A percentile compares a stretch with the other conserved stretches of the same genome.
These are phyloP conservation scores for Knufia petricola DNA, from an alignment of 2,329 filamentous ascomycete genomes.

Conservation along the genomic window DNA sequence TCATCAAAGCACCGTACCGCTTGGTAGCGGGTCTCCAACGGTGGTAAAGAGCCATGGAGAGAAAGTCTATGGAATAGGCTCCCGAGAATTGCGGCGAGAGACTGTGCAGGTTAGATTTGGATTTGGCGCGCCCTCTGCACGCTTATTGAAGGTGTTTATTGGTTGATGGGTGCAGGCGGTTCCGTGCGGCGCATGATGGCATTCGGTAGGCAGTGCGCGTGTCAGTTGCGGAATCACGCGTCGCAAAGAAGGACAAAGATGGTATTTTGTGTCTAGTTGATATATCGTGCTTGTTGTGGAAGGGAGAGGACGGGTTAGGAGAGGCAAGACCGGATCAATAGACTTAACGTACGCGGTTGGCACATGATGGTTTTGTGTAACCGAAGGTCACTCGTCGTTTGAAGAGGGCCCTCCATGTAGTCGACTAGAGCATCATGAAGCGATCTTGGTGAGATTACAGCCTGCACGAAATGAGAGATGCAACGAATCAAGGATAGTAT, in stretches of 20 bases:
- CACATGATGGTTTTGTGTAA: slow-evolving; percentile 4
- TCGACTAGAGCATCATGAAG: slow-evolving; percentile 4
- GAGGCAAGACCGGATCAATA: neutral
- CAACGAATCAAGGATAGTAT: neutral
- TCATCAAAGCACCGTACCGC: neutral
- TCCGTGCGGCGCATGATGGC: neutral
- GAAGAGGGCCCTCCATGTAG: neutral
- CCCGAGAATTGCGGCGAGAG: slow-evolving; percentile 8
- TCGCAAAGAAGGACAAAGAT: neutral
- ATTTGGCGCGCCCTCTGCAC: neutral
- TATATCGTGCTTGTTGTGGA: neutral
- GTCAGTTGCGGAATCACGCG: neutral
- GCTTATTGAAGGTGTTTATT: slow-evolving; percentile 1
- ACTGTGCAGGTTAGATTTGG: neutral
- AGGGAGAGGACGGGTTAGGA: neutral
- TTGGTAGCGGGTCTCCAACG: neutral
- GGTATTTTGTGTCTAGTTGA: neutral
- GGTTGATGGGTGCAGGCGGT: neutral
- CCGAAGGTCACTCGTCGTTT: neutral
- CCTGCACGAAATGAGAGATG: neutral
- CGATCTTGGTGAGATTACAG: neutral
- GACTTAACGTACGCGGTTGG: neutral
- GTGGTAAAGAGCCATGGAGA: too few relatives aligned
- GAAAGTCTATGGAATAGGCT: neutral
- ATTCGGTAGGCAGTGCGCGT: neutral